phyloP scores from a whole-genome alignment of 2,329 filamentous ascomycete genomes.

The Arthrobotrys musiformis region DNA sequence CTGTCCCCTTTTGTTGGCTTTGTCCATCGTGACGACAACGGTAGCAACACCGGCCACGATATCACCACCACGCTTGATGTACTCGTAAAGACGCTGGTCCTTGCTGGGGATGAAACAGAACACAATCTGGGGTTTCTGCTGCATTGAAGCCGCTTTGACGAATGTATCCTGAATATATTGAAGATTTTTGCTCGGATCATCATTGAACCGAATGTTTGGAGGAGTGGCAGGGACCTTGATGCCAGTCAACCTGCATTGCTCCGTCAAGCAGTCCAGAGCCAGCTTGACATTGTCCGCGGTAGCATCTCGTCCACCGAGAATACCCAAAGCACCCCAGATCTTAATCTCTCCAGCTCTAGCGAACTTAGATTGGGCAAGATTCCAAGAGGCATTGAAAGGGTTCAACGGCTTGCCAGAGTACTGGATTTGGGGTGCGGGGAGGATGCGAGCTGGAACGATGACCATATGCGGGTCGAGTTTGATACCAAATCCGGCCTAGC shows the following conservation, averaged over 20 bases:
- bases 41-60: constrained; percentile 74
- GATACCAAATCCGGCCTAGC: constrained; percentile 71
- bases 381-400: constrained; percentile 73
- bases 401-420: constrained; percentile 66
- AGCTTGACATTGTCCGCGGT: constrained; percentile 13
- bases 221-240: constrained; percentile 32
- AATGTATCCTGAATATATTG: constrained; percentile 43
- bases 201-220: constrained; percentile 16
- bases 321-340: constrained; percentile 64
- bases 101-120: constrained; percentile 70
- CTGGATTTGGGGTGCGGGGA: constrained; percentile 70
- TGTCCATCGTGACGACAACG: constrained; percentile 63
- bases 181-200: neutral
- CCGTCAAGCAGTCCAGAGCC: constrained; percentile 17
- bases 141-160: neutral
- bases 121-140: constrained; percentile 63
- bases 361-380: constrained; percentile 72
- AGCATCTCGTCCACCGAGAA: constrained; percentile 36
- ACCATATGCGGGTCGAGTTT: constrained; percentile 72
- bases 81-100: constrained; percentile 71
- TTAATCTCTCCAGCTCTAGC: constrained; percentile 66
- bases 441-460: constrained; percentile 77
- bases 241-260: constrained; percentile 41
- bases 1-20: constrained; percentile 55
- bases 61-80: constrained; percentile 76